These are phyloP conservation scores for Deuterostichococcus epilithicus DNA, from an alignment of 139 green algal species.

Conservation along the genomic window DNA sequence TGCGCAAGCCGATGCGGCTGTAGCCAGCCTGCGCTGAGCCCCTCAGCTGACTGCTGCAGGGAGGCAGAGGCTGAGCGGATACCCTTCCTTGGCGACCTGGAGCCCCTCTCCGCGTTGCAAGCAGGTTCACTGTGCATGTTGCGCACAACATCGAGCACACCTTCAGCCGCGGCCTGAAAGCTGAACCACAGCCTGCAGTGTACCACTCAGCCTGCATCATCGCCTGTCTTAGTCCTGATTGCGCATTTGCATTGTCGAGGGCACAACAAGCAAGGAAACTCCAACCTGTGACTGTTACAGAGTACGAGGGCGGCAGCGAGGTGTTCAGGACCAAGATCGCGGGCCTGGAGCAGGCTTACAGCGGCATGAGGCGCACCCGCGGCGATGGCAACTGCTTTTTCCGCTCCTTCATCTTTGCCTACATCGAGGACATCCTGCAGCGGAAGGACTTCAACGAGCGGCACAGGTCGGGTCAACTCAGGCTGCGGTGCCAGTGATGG, in stretches of 20 bases:
- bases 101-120: slow-evolving; percentile 37
- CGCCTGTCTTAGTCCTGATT: background rate
- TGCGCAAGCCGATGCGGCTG: background rate
- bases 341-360: slow-evolving; percentile 47
- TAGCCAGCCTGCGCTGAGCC: background rate
- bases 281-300: slow-evolving; percentile 30
- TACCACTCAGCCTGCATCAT: slow-evolving; percentile 4
- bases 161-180: background rate
- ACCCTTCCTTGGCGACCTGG: slow-evolving; percentile 50
- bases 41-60: background rate
- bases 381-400: slow-evolving; percentile 83
- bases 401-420: slow-evolving; percentile 68
- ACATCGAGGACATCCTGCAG: slow-evolving; percentile 67
- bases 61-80: slow-evolving; percentile 21
- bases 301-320: slow-evolving; percentile 60
- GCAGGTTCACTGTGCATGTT: slow-evolving; percentile 17
- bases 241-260: too few relatives aligned
- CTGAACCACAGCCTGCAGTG: background rate
- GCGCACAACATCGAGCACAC: too few relatives aligned
- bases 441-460: slow-evolving; percentile 43
- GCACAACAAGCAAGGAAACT: background rate
- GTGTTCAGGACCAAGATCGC: slow-evolving; percentile 76
- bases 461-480: slow-evolving; percentile 30
- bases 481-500: background rate
- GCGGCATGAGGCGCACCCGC: slow-evolving; percentile 47